These are phyloP conservation scores for Penicillium freii DNA, from an alignment of 2,329 filamentous ascomycete genomes.

Conservation along the genomic window DNA sequence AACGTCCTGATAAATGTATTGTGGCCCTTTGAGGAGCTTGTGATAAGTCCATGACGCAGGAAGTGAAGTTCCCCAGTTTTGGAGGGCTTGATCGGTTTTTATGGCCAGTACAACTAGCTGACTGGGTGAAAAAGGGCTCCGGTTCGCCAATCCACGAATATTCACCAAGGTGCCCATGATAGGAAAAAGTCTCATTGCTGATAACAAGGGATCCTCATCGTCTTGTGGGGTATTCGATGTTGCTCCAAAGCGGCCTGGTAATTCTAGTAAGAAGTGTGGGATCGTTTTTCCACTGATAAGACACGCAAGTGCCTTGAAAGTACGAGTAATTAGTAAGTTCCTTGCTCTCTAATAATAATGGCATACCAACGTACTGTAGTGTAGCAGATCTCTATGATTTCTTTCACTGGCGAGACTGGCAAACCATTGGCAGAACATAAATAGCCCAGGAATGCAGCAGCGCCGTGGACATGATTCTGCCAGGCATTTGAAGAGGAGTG, in stretches of 20 bases:
- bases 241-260: not conserved
- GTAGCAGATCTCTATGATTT: conserved; percentile 3
- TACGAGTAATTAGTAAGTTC: not conserved
- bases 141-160: not conserved
- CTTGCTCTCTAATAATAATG: not conserved
- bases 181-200: not conserved
- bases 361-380: not conserved
- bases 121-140: too few species aligned
- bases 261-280: not conserved
- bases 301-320: conserved; percentile 1
- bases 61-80: not conserved
- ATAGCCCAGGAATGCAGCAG: not conserved
- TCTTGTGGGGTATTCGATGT: not conserved
- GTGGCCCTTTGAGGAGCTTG: too few species aligned
- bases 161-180: conserved; percentile 1
- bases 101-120: not conserved
- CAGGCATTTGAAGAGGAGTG: not conserved
- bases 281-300: not conserved
- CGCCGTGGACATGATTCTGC: conserved; percentile 2
- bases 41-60: not conserved
- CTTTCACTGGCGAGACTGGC: not conserved
- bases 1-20: not conserved
- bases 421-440: not conserved
- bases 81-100: not conserved
- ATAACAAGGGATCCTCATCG: not conserved